Evolutionary conservation across 768 basidiomycete species (phyloP), one percentile per base, ranked within the genome.

Genomic region (Russula brevipes): DNA sequence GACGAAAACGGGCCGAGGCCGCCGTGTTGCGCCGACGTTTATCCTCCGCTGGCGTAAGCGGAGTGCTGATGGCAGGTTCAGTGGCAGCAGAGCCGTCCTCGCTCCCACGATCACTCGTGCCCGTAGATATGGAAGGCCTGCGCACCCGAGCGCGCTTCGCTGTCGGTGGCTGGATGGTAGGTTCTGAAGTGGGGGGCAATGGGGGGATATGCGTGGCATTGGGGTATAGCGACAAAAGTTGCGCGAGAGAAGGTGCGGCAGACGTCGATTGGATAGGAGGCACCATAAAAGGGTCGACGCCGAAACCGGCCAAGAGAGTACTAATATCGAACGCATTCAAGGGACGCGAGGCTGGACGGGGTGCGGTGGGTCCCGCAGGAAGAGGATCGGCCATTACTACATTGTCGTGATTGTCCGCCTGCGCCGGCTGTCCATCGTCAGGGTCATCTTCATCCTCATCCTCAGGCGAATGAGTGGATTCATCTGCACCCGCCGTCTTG

Each of bases 21-120:
- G 91, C 91, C 0, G 94, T 97, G 73, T 97, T 97, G 51, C 94
- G 79, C 61, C 93, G 82, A n/a, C 94, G 87, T 72, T 96, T 96
- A 75, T 96, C 94, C 74, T 96, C 94, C 0, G 87, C 74, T 5
- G 86, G 78, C 7, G 81, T 81, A 2, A 85, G 24, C 0, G 76
- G 57, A 7, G 73, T 73, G 41, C 56, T 72, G 45, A 55, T 24
- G 30, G 5, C 54, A 1, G 33, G 69, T 68, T 33, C 54, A 52
- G 50, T 68, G 3, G 49, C 58, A 9, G 72, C 61, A 8, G 68
- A 31, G 51, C 74, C 73, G 16, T 68, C 61, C 31, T 76, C 73
- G 52, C 70, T 69, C 19, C 73, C 72, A 53, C 72, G 66, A 60
- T 71, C 60, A 66, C 77, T 61, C 2, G 65, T 54, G 35, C 76